A percentile compares a stretch with the other conserved stretches of the same genome.
phyloP scores from a whole-genome alignment of 331 rosid genomes.

The Ulmus americana region DNA sequence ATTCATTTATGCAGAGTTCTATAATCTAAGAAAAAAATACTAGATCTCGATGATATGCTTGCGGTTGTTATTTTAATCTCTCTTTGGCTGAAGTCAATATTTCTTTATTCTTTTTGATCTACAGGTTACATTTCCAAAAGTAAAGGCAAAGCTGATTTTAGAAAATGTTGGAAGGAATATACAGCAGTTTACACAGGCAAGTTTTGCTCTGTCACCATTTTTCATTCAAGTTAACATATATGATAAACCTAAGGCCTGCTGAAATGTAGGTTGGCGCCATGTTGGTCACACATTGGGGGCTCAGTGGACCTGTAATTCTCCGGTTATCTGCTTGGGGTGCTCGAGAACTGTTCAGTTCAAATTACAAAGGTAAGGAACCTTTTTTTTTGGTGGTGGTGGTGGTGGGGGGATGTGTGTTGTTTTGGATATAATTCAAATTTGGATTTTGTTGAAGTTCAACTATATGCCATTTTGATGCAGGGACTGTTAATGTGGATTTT shows the following conservation, averaged over 20 bases:
- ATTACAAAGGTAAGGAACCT: slow-evolving; percentile 53
- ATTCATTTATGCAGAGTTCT: no score
- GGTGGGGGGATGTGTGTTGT: not conserved
- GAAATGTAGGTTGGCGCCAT: slow-evolving; percentile 69
- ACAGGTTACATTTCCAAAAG: slow-evolving; percentile 80
- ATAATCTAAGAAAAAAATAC: slow-evolving; percentile 1
- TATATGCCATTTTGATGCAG: slow-evolving; percentile 47
- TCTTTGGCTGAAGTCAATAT: slow-evolving; percentile 4
- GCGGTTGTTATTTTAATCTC: not conserved
- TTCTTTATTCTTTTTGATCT: slow-evolving; percentile 3
- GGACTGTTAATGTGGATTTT: slow-evolving; percentile 64
- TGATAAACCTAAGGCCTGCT: slow-evolving; percentile 13
- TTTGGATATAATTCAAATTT: not conserved
- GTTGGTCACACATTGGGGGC: slow-evolving; percentile 95
- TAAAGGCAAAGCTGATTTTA: slow-evolving; percentile 61
- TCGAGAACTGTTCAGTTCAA: slow-evolving; percentile 58
- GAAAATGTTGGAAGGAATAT: slow-evolving; percentile 46
- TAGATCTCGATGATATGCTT: not conserved
- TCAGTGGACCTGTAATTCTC: slow-evolving; percentile 90
- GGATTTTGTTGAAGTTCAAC: slow-evolving; percentile 17
- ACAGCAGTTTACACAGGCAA: slow-evolving; percentile 78
- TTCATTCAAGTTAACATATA: slow-evolving; percentile 18
- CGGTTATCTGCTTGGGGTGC: slow-evolving; percentile 97
- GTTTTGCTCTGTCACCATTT: slow-evolving; percentile 15
- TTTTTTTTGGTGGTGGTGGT: not conserved